A percentile compares a stretch with the other conserved stretches of the same genome.
Evolutionary conservation across 768 basidiomycete species (phyloP).

Genomic region (Boletus pseudo-olivaceus): DNA sequence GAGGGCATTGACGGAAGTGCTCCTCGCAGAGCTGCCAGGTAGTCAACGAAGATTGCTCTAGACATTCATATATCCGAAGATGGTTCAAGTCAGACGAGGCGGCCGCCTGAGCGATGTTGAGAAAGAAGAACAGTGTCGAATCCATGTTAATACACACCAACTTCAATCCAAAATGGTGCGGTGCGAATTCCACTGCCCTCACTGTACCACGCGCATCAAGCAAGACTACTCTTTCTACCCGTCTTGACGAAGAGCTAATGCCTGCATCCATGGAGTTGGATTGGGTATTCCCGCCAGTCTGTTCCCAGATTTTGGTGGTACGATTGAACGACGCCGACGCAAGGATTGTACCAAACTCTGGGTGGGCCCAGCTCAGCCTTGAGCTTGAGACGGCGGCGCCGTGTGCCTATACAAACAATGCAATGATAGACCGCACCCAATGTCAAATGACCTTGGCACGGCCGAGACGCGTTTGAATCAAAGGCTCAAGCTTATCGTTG

Average conservation of each 20-base stretch:
- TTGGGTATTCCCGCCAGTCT: slow-evolving; percentile 36
- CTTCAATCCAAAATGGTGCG: slow-evolving; percentile 84
- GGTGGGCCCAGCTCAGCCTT: slow-evolving; percentile 85
- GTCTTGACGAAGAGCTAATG: slow-evolving; percentile 43
- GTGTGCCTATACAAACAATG: slow-evolving; percentile 66
- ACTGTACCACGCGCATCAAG: slow-evolving; percentile 86
- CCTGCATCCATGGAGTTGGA: slow-evolving; percentile 22
- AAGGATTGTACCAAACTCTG: slow-evolving; percentile 84
- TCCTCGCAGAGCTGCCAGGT: slow-evolving; percentile 76
- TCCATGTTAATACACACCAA: slow-evolving; percentile 48
- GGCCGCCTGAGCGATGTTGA: slow-evolving; percentile 55
- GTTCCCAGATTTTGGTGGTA: slow-evolving; percentile 91
- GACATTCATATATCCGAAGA: slow-evolving; percentile 86
- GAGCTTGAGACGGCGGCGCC: slow-evolving; percentile 89
- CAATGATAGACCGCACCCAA: neutral
- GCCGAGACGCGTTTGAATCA: slow-evolving; percentile 1
- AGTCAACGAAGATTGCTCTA: slow-evolving; percentile 67
- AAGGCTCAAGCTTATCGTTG: slow-evolving; percentile 65
- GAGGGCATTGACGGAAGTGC: slow-evolving; percentile 43
- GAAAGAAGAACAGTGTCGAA: neutral
- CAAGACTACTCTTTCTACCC: slow-evolving; percentile 72
- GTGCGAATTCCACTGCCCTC: slow-evolving; percentile 82
- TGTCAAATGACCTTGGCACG: neutral
- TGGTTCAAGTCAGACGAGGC: slow-evolving; percentile 87
- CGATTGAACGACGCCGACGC: slow-evolving; percentile 89